Evolutionary conservation across 768 basidiomycete genomes (phyloP), one percentile per base, ranked within the genome.

Genomic region (Plicaturopsis crispa): DNA sequence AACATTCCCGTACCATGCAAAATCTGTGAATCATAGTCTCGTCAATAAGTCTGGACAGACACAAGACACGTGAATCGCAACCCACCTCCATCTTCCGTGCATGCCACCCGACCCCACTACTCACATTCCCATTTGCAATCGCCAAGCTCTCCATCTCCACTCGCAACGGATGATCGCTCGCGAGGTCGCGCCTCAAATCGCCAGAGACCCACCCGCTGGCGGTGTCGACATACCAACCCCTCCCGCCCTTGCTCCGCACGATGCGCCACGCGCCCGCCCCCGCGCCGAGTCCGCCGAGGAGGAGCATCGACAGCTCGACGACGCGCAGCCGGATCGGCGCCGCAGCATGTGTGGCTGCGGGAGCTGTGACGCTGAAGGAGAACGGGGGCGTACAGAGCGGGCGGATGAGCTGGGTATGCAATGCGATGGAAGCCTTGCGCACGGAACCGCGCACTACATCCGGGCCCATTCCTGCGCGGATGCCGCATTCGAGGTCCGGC

Each of bases 151-250:
- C 74, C 54, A 94, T 66, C 53, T 86, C 84, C 19, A 59, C 54
- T 35, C 92, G 66, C 58, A 84, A 73, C 2, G 81, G 78, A 56
- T 94, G 84, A 3, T 64, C 66, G 11, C 55, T 52, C 4, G 66
- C 58, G 6, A 91, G 59, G 48, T 81, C 79, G 24, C 87, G 62
- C 50, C 62, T 62, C 40, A 88, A 63, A 33, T 65, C 66, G 39
- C 72, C 71, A 3, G 73, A 67, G 19, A 79, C 65, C 92, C 92
- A 96, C 3, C 82, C 85, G 43, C 79, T 80, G 17, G 86, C 85
- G 0, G 82, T 75, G 56, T 97, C 86, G 36, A 94, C 89, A 52
- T 90, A 96, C 92, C 93, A 98, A 3, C 90, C 92, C 17, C 94
- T 65, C 1, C 90, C 84, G 5, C 94, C 94, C 56, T 96, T 96